Percentiles rank a stretch among this genome's conserved stretches.
Evolutionary conservation across 371 early-diverging fungal species (phyloP).

Genomic region (Syncephalis plumigaleata): DNA sequence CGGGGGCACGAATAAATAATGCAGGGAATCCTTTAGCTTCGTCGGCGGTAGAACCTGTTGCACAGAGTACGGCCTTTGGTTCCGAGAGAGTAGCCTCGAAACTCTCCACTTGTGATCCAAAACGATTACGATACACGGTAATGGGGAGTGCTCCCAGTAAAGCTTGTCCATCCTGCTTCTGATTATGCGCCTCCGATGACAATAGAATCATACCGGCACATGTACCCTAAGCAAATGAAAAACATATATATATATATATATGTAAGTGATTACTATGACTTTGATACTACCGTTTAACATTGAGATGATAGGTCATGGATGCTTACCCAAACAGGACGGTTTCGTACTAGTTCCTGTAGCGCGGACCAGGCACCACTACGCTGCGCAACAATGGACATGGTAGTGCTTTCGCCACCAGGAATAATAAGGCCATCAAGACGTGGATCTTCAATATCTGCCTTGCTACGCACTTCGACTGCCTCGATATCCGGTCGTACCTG

Average conservation of each 20-base stretch:
- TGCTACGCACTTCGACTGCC: conserved; percentile 49
- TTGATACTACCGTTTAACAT: too few relatives aligned
- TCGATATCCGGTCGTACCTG: conserved; percentile 32
- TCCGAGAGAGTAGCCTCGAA: conserved; percentile 54
- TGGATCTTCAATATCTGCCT: conserved; percentile 29
- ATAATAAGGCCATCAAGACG: conserved; percentile 75
- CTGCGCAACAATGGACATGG: conserved; percentile 83
- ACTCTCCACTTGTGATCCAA: conserved; percentile 81
- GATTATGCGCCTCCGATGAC: conserved; percentile 46
- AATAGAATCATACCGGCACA: conserved; percentile 94
- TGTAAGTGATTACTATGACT: too few relatives aligned
- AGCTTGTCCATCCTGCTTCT: conserved; percentile 73
- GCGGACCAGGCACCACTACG: conserved; percentile 57
- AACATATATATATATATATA: too few relatives aligned
- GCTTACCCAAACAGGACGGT: conserved; percentile 63
- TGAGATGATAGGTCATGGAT: not conserved
- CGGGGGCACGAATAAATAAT: conserved; percentile 91
- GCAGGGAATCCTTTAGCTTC: conserved; percentile 37
- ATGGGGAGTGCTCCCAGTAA: conserved; percentile 68
- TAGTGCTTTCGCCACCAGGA: conserved; percentile 90
- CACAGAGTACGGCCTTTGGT: conserved; percentile 26
- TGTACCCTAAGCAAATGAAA: conserved; percentile 39
- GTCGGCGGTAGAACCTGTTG: conserved; percentile 6
- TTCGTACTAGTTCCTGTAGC: conserved; percentile 48
- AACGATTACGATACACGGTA: conserved; percentile 79